Conservation (phyloP, 768 basidiomycete genomes). For the Pulveroboletus sp. region DNA sequence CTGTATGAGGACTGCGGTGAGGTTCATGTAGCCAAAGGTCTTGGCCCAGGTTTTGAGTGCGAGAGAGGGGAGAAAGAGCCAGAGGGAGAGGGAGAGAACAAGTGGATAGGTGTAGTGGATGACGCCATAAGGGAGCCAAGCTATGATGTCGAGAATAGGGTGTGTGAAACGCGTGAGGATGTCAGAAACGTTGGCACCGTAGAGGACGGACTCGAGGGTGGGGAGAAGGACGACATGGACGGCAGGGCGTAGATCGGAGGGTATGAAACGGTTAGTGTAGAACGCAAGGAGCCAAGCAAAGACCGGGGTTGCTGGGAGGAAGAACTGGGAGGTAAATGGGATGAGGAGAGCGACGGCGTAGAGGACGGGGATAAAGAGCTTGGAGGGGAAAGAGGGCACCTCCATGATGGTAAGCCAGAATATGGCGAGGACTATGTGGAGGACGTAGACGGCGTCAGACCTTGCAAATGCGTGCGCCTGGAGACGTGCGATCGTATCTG, state of each 20-base stretch:
- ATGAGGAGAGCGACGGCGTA: constrained; percentile 68
- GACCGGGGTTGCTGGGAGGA: constrained; percentile 82
- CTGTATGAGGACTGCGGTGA: constrained; percentile 82
- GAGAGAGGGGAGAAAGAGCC: constrained; percentile 83
- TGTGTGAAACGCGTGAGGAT: constrained; percentile 94
- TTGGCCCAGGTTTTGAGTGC: constrained; percentile 80
- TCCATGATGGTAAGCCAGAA: constrained; percentile 77
- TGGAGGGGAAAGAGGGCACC: constrained; percentile 62
- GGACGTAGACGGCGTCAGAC: constrained; percentile 57
- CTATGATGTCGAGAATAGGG: constrained; percentile 84
- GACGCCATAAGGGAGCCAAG: constrained; percentile 97
- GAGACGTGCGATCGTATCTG: constrained; percentile 57
- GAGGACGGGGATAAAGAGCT: constrained; percentile 70
- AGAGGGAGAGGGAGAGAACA: constrained; percentile 77
- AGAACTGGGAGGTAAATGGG: constrained; percentile 87
- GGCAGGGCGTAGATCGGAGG: constrained; percentile 64
- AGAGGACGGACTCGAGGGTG: constrained; percentile 89
- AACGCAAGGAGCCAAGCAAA: constrained; percentile 83
- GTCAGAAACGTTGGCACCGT: constrained; percentile 97
- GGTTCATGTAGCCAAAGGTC: constrained; percentile 91
- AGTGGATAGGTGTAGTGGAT: constrained; percentile 86
- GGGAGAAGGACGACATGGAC: constrained; percentile 93
- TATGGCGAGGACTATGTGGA: constrained; percentile 55
- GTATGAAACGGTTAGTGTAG: constrained; percentile 85
- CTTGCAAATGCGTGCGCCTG: constrained; percentile 50